Evolutionary conservation across 768 basidiomycete species (phyloP).

Genomic region (Chiua virens): DNA sequence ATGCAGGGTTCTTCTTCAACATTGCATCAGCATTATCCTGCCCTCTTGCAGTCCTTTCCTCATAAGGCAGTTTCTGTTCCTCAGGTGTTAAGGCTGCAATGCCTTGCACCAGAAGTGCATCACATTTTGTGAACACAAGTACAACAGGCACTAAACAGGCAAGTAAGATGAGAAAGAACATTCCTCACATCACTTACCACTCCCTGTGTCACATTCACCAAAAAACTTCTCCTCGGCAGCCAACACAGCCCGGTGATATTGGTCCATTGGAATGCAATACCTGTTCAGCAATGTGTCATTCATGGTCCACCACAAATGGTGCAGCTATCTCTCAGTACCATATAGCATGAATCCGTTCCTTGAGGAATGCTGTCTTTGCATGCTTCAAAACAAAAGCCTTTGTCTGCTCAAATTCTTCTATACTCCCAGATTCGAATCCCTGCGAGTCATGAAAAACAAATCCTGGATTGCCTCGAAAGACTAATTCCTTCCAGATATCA

Average conservation of each 20-base stretch:
- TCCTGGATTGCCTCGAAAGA: no score
- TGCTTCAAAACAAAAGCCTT: no score
- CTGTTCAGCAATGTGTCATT: neutral
- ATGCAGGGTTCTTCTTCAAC: neutral
- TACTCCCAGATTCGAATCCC: no score
- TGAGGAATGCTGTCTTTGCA: no score
- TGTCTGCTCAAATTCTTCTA: no score
- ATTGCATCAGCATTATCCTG: neutral
- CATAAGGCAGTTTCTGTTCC: neutral
- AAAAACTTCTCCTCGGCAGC: neutral
- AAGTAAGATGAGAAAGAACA: no score
- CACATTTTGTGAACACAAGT: neutral
- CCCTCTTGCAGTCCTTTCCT: neutral
- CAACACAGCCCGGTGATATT: neutral
- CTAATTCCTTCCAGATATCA: no score
- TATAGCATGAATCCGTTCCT: neutral
- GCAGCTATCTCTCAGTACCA: neutral
- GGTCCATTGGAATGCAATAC: slow-evolving; percentile 1
- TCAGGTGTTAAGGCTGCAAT: neutral
- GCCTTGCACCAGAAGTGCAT: neutral
- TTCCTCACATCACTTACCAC: no score
- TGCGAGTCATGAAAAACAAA: no score
- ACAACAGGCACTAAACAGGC: neutral
- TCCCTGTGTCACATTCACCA: neutral
- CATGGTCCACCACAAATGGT: no score